phyloP scores from a whole-genome alignment of 352 stramenopile species.

The Phytophthora brassicae region DNA sequence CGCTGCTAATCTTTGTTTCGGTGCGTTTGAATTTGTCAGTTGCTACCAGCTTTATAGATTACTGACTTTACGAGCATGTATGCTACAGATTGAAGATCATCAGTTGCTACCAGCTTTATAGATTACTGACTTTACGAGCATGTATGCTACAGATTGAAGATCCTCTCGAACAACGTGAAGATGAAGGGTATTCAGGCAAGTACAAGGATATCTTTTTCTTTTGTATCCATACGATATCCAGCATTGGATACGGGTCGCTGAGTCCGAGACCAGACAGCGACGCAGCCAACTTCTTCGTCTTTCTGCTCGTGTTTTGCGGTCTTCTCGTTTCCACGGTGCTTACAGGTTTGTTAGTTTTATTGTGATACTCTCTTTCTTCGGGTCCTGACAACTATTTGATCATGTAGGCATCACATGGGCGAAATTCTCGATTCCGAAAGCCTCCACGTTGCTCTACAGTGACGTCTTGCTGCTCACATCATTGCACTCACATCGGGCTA shows the following conservation, averaged over 20 bases:
- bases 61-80: not conserved
- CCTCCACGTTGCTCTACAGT: slow-evolving; percentile 52
- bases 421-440: slow-evolving; percentile 66
- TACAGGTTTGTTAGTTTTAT: slow-evolving; percentile 22
- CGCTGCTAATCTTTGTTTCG: slow-evolving; percentile 44
- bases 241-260: slow-evolving; percentile 51
- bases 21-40: slow-evolving; percentile 25
- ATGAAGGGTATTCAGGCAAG: slow-evolving; percentile 7
- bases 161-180: slow-evolving; percentile 17
- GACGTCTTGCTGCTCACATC: slow-evolving; percentile 49
- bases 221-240: slow-evolving; percentile 64
- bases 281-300: slow-evolving; percentile 63
- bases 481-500: slow-evolving; percentile 49
- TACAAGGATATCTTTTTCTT: slow-evolving; percentile 59
- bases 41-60: not conserved
- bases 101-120: not conserved
- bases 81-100: no score
- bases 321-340: slow-evolving; percentile 52
- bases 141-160: slow-evolving; percentile 13
- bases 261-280: slow-evolving; percentile 49
- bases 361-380: not conserved
- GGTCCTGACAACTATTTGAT: not conserved
- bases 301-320: slow-evolving; percentile 46
- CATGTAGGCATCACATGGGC: slow-evolving; percentile 52
- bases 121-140: not conserved